Evolutionary conservation across 805 yeast genomes (phyloP), one percentile per base, ranked within the genome.

Genomic region (Zygoascus tannicola): DNA sequence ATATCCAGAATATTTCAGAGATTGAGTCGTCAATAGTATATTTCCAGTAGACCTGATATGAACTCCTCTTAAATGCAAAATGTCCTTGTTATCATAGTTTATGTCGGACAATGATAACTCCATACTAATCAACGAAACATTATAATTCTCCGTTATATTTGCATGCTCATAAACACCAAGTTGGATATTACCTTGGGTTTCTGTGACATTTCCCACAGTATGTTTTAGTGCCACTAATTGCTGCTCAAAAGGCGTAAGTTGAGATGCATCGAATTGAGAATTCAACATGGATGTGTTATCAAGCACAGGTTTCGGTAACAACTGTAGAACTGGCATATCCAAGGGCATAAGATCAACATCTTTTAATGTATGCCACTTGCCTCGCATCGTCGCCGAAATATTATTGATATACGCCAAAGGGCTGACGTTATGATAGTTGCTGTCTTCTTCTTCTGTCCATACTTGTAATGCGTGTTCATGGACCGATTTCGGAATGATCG

Each of bases 361-460:
- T 53, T 81, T 75, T 47, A 68, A 66, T 47, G 75, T 78, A 20
- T 54, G 39, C 63, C 78, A 75, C 2, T 68, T 60, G 4, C 62
- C 53, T 44, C 77, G 68, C 38, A 66, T 61, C 42, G 65, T 67
- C 4, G 61, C 64, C 1, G 66, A 49, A 15, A 51, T 42, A 5
- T 58, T 58, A 0, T 22, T 23, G 4, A 52, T 49, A 43, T 46
- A 55, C 12, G 59, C 35, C 20, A 14, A 47, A 2, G 42, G 38
- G n/a, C n/a, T n/a, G n/a, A n/a, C n/a, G n/a, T n/a, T n/a, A n/a
- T n/a, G n/a, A n/a, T n/a, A n/a, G 15, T 32, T 15, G 19, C 22
- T 4, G 33, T 18, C 36, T 34, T 38, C 40, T 20, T 47, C 49
- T n/a, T 32, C 36, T 22, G 20, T 41, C 54, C 51, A 48, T 3